Percentiles rank a stretch among this genome's conserved stretches.
phyloP scores from a whole-genome alignment of 2,329 filamentous ascomycete genomes.

The Neofusicoccum ribis region DNA sequence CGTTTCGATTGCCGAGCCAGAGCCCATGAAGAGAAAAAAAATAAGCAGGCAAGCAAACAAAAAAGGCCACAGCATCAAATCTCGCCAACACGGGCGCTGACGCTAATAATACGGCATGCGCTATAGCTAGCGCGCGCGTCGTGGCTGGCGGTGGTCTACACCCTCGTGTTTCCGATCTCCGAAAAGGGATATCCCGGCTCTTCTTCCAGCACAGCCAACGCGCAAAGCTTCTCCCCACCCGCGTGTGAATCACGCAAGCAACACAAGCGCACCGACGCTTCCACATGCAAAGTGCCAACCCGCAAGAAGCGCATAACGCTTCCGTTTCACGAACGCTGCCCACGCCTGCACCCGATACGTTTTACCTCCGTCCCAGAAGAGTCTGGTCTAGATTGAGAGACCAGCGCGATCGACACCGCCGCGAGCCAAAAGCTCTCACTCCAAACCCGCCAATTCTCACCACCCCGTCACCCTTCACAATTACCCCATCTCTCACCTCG shows the following conservation, averaged over 20 bases:
- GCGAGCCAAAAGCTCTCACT: too few species aligned
- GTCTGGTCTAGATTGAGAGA: background rate
- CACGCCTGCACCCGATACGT: too few species aligned
- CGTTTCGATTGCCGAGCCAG: background rate
- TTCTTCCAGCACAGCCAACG: background rate
- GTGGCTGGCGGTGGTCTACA: too few species aligned
- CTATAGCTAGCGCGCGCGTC: background rate
- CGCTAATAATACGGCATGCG: background rate
- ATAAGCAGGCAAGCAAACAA: background rate
- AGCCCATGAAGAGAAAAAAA: background rate
- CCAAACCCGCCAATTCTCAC: too few species aligned
- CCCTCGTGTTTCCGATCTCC: constrained; percentile 2
- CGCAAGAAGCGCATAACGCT: background rate
- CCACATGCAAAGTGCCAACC: background rate
- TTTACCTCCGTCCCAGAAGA: background rate
- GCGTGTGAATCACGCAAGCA: background rate
- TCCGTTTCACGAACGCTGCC: background rate
- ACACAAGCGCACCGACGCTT: background rate
- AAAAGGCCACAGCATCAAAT: background rate
- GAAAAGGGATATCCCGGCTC: constrained; percentile 3
- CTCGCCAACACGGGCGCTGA: background rate
- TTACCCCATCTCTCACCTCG: background rate
- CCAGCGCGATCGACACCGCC: too few species aligned
- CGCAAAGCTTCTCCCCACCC: background rate
- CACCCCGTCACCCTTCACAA: background rate